Evolutionary conservation across 495 filamentous ascomycete species (phyloP), one percentile per base, ranked within the genome.

Genomic region (Neurospora intermedia): DNA sequence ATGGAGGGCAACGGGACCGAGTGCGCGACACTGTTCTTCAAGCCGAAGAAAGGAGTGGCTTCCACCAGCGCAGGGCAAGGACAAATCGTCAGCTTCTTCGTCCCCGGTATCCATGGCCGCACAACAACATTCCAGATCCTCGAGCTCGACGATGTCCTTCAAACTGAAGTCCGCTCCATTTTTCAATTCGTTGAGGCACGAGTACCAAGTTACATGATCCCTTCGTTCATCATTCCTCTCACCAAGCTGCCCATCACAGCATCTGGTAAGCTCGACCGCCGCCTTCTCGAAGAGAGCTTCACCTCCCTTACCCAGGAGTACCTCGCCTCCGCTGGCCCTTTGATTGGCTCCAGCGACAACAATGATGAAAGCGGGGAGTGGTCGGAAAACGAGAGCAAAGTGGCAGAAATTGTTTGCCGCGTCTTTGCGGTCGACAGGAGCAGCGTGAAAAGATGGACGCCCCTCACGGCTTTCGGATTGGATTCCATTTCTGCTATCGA

Each of bases 401-500:
- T 91, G 45, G 81, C 87, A 20, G 77, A 82, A 15, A 78, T 86
- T 0, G 77, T 88, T 3, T 66, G 81, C 3, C 69, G 75, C 5
- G 79, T 80, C 1, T 81, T 94, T 69, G 66, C 74, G 11, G 81
- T 83, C 31, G 80, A 85, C 40, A 87, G 81, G 0, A 89, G 85
- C 1, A 88, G 90, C 62, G 87, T 92, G 69, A 86, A 69, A 41
- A 77, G 81, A 48, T 87, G 84, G 84, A 83, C 81, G 16, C 81
- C 85, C 8, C 81, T 87, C 9, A 73, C 76, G 9, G 74, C 83
- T 31, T 82, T 94, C 7, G 93, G 93, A 0, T 79, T 96, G 27
- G 93, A 96, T 78, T 95, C 93, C 0, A 89, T 96, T n/a, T 91
- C 89, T 39, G 92, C 91, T 0, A 94, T 96, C 69, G 80, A 86